These are phyloP conservation scores for Bisporella sp. DNA, from an alignment of 2,329 filamentous ascomycete genomes.

Conservation along the genomic window DNA sequence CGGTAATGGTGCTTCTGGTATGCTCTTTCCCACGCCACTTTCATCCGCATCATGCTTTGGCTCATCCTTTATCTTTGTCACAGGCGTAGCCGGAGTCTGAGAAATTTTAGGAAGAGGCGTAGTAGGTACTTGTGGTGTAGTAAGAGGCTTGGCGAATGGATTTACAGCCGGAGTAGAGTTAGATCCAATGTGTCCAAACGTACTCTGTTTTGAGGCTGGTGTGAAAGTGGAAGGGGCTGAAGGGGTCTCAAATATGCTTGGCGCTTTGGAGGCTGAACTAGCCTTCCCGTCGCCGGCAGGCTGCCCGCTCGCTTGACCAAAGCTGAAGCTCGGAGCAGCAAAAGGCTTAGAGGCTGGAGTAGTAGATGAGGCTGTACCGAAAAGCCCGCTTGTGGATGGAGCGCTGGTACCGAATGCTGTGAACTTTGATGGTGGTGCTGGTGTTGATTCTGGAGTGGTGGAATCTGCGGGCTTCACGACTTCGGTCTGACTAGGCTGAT, in stretches of 20 bases:
- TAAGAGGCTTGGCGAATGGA: background rate
- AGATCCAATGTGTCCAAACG: too few species aligned
- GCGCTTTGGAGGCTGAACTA: too few species aligned
- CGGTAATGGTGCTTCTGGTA: conserved; percentile 34
- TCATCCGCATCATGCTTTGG: conserved; percentile 11
- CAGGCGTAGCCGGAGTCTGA: background rate
- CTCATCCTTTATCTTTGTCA: conserved; percentile 21
- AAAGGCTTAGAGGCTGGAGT: conserved; percentile 5
- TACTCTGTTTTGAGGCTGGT: too few species aligned
- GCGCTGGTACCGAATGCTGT: conserved; percentile 11
- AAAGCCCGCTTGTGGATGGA: conserved; percentile 11
- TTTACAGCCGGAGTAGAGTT: background rate
- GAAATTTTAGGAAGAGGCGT: background rate
- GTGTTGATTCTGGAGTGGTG: conserved; percentile 19
- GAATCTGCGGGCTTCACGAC: conserved; percentile 8
- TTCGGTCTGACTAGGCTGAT: conserved; percentile 10
- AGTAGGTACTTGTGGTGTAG: conserved; percentile 15
- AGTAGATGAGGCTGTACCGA: conserved; percentile 11
- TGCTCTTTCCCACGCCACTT: conserved; percentile 11
- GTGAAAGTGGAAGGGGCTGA: too few species aligned
- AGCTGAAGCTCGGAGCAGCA: conserved; percentile 13
- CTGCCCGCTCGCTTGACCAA: conserved; percentile 10
- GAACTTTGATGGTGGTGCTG: conserved; percentile 15
- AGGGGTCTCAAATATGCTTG: too few species aligned
- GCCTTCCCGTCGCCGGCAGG: too few species aligned